These are phyloP conservation scores for Ilyonectria sp. DNA, from an alignment of 2,329 filamentous ascomycete genomes.

Conservation along the genomic window DNA sequence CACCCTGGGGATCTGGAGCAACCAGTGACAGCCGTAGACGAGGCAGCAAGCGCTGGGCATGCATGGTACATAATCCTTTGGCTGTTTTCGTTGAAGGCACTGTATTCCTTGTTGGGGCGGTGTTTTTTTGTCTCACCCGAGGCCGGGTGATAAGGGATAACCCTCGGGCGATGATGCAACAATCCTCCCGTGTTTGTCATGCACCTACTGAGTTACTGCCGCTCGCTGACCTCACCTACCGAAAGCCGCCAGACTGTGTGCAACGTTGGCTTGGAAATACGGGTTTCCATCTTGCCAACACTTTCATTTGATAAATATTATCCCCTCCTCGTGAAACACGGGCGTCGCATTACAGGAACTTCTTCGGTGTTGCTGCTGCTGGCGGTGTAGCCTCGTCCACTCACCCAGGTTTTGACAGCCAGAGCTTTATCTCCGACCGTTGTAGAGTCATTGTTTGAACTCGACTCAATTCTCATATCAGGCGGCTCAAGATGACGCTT, in stretches of 20 bases:
- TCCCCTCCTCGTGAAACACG: background rate
- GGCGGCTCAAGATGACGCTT: conserved; percentile 33
- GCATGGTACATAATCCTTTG: background rate
- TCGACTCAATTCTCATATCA: background rate
- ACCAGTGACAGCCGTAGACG: background rate
- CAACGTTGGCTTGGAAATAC: background rate
- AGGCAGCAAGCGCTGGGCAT: background rate
- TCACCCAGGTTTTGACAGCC: background rate
- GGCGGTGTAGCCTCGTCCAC: background rate
- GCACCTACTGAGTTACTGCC: background rate
- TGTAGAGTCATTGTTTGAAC: background rate
- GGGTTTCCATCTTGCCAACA: background rate
- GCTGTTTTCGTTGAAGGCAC: background rate
- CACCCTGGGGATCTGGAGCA: background rate
- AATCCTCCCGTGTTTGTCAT: conserved; percentile 3
- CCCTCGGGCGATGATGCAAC: conserved; percentile 5
- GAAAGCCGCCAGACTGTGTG: background rate
- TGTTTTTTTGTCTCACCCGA: background rate
- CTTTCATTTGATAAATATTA: background rate
- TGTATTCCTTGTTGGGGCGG: background rate
- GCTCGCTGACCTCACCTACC: background rate
- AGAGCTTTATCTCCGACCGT: background rate
- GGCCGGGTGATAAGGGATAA: background rate
- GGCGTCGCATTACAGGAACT: background rate
- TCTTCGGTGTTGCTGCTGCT: background rate